Evolutionary conservation across 345 rosid species (phyloP), one percentile per base, ranked within the genome.

Genomic region (Gossypium thurberi): DNA sequence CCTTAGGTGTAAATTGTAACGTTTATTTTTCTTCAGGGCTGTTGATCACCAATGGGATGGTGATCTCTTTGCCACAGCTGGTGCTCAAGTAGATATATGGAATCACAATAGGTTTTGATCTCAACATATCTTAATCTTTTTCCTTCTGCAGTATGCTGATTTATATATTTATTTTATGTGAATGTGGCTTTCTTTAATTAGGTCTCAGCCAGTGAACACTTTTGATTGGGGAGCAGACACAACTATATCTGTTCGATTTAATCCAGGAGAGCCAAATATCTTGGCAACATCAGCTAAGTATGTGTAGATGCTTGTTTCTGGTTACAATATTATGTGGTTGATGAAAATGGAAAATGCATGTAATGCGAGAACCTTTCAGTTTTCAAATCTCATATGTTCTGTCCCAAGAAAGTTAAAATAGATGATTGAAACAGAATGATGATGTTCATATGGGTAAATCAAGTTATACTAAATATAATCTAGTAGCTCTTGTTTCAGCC

Each of bases 1-100:
- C 55, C 55, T 25, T 9, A 13, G 55, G 55, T 75, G 37, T 79
- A 50, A 70, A 15, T 56, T 56, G n/a, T 52, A 55, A 48, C 48
- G 20, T 65, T 69, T 40, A 42, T 20, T 15, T 28, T 42, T 46
- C 73, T 76, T 7, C 78, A 95, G 99, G 91, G 98, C 89, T 59
- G 94, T 91, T 78, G 98, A 95, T 85, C 97, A 95, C 84, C 97
- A 93, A 71, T 90, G 91, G 94, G 86, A 87, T 51, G 87, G 97
- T 64, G 96, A 95, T 17, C 87, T 87, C 47, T 93, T 95, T 85
- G 99, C 94, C 64, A 95, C 98, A 5, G 91, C 88, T 52, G 96
- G 99, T 63, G 98, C 98, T 72, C 98, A 87, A 82, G 81, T 95
- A 17, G 98, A 95, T 75, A 84, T 93, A 84, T 95, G 98, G 97